Conservation (phyloP, 345 rosid species). For the Aquilaria yunnanensis region DNA sequence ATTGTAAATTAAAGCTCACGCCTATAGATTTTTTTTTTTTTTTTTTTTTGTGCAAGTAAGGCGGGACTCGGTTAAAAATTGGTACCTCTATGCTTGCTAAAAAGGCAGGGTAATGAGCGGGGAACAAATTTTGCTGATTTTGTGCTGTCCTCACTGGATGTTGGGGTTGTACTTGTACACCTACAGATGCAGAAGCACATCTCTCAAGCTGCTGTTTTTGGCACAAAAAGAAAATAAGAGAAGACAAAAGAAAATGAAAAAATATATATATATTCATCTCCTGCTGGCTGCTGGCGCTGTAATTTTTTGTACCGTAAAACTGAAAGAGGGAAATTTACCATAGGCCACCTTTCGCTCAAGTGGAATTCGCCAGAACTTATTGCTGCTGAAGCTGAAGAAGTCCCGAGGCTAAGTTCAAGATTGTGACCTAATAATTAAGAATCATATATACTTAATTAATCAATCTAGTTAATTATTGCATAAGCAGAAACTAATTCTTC, state of each 20-base stretch:
- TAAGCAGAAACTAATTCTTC: no score
- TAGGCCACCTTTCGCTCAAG: constrained; percentile 11
- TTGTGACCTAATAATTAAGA: constrained; percentile 21
- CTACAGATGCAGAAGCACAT: constrained; percentile 15
- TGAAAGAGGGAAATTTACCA: background rate
- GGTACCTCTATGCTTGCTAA: constrained; percentile 31
- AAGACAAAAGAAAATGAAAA: background rate
- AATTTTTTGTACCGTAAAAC: background rate
- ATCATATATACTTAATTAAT: constrained; percentile 12
- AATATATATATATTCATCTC: background rate
- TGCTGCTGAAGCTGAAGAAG: constrained; percentile 23
- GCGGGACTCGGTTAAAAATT: background rate
- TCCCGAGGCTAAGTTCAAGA: constrained; percentile 61
- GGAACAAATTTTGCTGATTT: constrained; percentile 19
- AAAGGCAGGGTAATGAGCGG: constrained; percentile 23
- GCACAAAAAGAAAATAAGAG: background rate
- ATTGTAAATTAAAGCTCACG: background rate
- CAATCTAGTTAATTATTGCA: background rate
- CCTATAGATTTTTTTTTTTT: background rate
- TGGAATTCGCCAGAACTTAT: no score
- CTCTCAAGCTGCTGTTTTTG: constrained; percentile 19
- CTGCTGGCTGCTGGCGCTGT: constrained; percentile 10
- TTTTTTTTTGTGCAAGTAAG: background rate
- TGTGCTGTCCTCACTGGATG: constrained; percentile 9
- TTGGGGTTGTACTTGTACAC: constrained; percentile 12